Evolutionary conservation across 148 eudicot genomes (phyloP), one percentile per base, ranked within the genome.

Genomic region (Fagopyrum tataricum): DNA sequence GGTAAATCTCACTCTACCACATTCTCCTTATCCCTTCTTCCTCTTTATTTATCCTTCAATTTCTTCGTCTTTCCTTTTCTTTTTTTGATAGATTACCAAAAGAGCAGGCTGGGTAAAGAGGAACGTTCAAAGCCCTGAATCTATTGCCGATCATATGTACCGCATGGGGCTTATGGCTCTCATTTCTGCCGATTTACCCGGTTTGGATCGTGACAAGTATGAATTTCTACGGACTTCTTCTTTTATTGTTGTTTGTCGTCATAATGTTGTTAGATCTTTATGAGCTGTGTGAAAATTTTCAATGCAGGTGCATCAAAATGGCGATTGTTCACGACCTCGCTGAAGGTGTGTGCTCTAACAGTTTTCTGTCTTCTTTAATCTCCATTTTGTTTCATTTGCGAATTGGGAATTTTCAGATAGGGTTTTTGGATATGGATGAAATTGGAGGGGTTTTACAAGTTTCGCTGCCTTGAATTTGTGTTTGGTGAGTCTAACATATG

Each of bases 151-250:
- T 78, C 99, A 95, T 77, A 95, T 95, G 97, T 88, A 95, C 72
- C 85, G 97, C 39, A 95, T 91, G 99, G 97, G 96, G 39, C 73
- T 95, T 46, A 95, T 95, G 99, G 91, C 96, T 68, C 92, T 95
- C 47, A 82, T 95, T 42, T 76, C 94, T 81, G 39, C 90, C 69
- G 97, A 95, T 70, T 42, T 87, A 77, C 96, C 97, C 58, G 97
- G 91, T 26, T 84, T 95, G 47, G 83, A 95, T 81, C 91, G 99
- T 3, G 93, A 95, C 76, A 95, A 91, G 97, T 95, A 77, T 72
- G 85, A 0, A 44, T 76, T 44, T 69, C 77, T 53, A 4, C 26
- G 40, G 14, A 0, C 23, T 59, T 23, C 49, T 61, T 42, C n/a
- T 21, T n/a, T 46, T 17, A 13, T 6, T 40, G 9, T 64, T 14